Evolutionary conservation across 1,284 basidiomycete species (phyloP).

Genomic region (Schizophyllum amplum): DNA sequence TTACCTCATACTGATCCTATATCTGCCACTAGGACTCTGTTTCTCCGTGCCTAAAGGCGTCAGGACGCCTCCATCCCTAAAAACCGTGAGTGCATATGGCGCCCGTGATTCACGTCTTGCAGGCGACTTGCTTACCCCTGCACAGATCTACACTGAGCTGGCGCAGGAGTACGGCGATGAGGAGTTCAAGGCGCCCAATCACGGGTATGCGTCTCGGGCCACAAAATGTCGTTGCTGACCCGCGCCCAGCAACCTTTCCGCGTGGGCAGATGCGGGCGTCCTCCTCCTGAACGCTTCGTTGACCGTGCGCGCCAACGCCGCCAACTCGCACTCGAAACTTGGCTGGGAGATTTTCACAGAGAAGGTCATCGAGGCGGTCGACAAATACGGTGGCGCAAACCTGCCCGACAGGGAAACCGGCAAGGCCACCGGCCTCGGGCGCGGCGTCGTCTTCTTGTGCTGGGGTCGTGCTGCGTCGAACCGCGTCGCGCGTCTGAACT

Average conservation of each 20-base stretch:
- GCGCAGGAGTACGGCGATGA: slow-evolving; percentile 61
- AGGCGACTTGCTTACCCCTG: too few relatives aligned
- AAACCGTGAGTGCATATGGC: slow-evolving; percentile 48
- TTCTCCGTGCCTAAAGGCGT: slow-evolving; percentile 83
- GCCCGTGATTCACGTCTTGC: too few relatives aligned
- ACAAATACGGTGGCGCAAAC: slow-evolving; percentile 74
- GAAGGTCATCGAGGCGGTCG: slow-evolving; percentile 59
- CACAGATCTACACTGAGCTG: slow-evolving; percentile 85
- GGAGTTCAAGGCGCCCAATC: slow-evolving; percentile 69
- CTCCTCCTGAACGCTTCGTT: slow-evolving; percentile 89
- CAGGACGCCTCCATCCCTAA: slow-evolving; percentile 68
- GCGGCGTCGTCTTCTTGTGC: slow-evolving; percentile 79
- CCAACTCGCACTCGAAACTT: slow-evolving; percentile 72
- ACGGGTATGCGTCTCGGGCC: slow-evolving; percentile 56
- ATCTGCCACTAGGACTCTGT: slow-evolving; percentile 57
- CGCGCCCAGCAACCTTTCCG: slow-evolving; percentile 60
- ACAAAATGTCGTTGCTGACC: slow-evolving; percentile 12
- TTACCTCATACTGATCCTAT: slow-evolving; percentile 11
- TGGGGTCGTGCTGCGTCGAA: slow-evolving; percentile 89
- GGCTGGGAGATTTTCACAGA: slow-evolving; percentile 89
- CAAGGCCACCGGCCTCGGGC: slow-evolving; percentile 42
- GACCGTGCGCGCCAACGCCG: slow-evolving; percentile 69
- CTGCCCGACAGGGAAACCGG: slow-evolving; percentile 31
- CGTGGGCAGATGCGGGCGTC: slow-evolving; percentile 86
- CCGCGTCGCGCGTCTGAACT: slow-evolving; percentile 73